phyloP scores from a whole-genome alignment of 129 eudicot genomes.

The Chrysanthemum seticuspe region DNA sequence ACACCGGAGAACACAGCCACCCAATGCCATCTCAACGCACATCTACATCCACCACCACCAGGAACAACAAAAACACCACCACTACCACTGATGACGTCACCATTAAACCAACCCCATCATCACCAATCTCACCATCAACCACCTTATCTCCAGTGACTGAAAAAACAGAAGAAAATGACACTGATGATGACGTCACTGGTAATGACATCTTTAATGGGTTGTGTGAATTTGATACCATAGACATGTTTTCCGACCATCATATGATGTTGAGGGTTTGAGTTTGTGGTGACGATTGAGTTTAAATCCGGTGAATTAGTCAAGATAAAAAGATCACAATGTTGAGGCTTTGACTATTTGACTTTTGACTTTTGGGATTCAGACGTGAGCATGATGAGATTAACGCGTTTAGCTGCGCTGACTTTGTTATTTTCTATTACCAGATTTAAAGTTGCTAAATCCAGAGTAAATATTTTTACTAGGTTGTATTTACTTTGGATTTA shows the following conservation, averaged over 20 bases:
- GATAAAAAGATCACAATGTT: conserved; percentile 1
- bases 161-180: conserved; percentile 49
- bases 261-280: conserved; percentile 13
- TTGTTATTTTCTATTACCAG: background rate
- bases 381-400: conserved; percentile 24
- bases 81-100: conserved; percentile 35
- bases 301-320: too few species aligned
- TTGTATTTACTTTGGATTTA: conserved; percentile 23
- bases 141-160: conserved; percentile 53
- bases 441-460: conserved; percentile 7
- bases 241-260: conserved; percentile 35
- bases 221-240: conserved; percentile 54
- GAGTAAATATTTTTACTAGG: background rate
- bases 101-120: conserved; percentile 41
- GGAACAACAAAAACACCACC: conserved; percentile 49
- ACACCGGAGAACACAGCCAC: conserved; percentile 91
- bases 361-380: conserved; percentile 13
- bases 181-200: conserved; percentile 26
- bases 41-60: conserved; percentile 79
- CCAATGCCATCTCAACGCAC: conserved; percentile 84
- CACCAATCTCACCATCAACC: conserved; percentile 49
- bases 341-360: conserved; percentile 37
- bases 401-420: conserved; percentile 22
- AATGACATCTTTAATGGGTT: conserved; percentile 71
- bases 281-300: too few species aligned